These are phyloP conservation scores for Thraustotheca clavata DNA, from an alignment of 352 stramenopile species.

Conservation along the genomic window DNA sequence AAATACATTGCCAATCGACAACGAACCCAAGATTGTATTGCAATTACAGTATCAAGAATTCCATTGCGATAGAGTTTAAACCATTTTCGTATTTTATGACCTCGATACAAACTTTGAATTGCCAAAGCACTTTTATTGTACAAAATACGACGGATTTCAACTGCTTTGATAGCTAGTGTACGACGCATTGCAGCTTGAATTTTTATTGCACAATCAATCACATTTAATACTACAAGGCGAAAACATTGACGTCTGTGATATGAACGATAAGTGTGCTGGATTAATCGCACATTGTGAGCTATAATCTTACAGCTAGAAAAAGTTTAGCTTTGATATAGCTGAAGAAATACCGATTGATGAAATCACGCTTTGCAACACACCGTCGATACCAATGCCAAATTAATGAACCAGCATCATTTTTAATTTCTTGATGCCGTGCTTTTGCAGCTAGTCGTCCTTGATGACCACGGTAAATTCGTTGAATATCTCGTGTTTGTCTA, in stretches of 20 bases:
- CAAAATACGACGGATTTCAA: slow-evolving; percentile 25
- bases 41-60: not conserved
- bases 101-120: slow-evolving; percentile 55
- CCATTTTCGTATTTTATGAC: slow-evolving; percentile 28
- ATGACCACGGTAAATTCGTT: slow-evolving; percentile 10
- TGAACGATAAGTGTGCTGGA: slow-evolving; percentile 47
- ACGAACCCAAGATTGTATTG: slow-evolving; percentile 6
- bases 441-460: not conserved
- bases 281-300: slow-evolving; percentile 25
- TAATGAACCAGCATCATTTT: not conserved
- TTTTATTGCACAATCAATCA: not conserved
- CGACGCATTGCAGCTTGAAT: slow-evolving; percentile 21
- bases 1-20: slow-evolving; percentile 24
- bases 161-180: slow-evolving; percentile 23
- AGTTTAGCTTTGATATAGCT: not conserved
- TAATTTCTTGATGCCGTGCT: not conserved
- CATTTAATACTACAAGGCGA: not conserved
- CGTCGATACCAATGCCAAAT: slow-evolving; percentile 36
- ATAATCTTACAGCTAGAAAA: not conserved
- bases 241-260: slow-evolving; percentile 24
- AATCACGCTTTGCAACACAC: slow-evolving; percentile 31
- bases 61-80: slow-evolving; percentile 29
- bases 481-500: slow-evolving; percentile 8
- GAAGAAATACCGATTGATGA: not conserved
- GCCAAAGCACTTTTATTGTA: slow-evolving; percentile 28